A percentile compares a stretch with the other conserved stretches of the same genome.
Conservation (phyloP, 2,329 filamentous ascomycete genomes). For the Purpureocillium takamizusanense region DNA sequence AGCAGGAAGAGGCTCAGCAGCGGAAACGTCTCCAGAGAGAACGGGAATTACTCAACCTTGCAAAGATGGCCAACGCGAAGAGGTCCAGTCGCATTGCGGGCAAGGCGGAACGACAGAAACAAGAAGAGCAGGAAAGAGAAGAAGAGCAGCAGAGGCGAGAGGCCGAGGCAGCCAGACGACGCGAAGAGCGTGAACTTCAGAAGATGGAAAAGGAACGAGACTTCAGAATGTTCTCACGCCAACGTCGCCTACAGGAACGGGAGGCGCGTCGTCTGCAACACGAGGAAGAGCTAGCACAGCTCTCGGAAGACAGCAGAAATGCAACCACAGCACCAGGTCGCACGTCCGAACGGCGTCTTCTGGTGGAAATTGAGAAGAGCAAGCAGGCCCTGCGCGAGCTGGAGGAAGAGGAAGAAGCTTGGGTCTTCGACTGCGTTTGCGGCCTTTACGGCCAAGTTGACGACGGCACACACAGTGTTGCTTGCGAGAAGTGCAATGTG, state of each 20-base stretch:
- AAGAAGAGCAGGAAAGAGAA: constrained; percentile 62
- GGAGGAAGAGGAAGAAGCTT: constrained; percentile 67
- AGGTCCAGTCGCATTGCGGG: constrained; percentile 81
- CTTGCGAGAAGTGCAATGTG: constrained; percentile 86
- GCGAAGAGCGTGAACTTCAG: constrained; percentile 52
- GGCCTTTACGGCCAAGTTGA: constrained; percentile 88
- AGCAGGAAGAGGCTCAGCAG: constrained; percentile 66
- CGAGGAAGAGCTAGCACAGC: constrained; percentile 70
- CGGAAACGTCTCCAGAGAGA: constrained; percentile 58
- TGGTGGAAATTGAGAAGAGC: constrained; percentile 71
- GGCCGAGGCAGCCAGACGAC: constrained; percentile 57
- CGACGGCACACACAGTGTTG: constrained; percentile 86
- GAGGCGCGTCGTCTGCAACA: constrained; percentile 75
- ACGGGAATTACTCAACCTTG: constrained; percentile 70
- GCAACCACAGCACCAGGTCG: constrained; percentile 46
- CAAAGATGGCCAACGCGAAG: constrained; percentile 89
- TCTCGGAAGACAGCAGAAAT: constrained; percentile 67
- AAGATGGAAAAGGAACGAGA: constrained; percentile 66
- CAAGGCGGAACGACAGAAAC: constrained; percentile 68
- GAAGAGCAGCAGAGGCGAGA: constrained; percentile 41
- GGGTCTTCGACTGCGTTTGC: constrained; percentile 93
- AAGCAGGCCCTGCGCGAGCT: constrained; percentile 69
- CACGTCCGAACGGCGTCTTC: constrained; percentile 70
- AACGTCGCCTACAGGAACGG: constrained; percentile 77
- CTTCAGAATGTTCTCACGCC: constrained; percentile 71